Evolutionary conservation across 805 yeast genomes (phyloP), one percentile per base, ranked within the genome.

Genomic region (Myxozyma mucilagina): DNA sequence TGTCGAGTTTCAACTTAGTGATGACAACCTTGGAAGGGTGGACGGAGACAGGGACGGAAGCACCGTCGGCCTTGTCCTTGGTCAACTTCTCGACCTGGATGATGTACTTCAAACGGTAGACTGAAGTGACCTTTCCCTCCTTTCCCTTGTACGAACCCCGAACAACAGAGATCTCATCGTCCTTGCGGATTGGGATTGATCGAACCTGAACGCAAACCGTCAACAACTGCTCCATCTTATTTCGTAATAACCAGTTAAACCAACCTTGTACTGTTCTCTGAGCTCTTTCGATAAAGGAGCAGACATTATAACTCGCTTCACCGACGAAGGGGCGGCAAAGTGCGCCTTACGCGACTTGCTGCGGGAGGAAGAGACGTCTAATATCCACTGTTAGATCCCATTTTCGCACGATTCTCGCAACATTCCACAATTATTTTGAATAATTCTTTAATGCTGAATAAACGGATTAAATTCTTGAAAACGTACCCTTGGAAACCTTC

Each of bases 141-240:
- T 93, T 91, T 80, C 98, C 99, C 86, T 94, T 94, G 89, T 90
- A 89, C 77, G 98, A 89, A 78, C 99, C 99, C 84, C 99, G 93
- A 79, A 88, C 93, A 77, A 94, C 94, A 74, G 84, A 80, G 74
- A 94, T 96, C 81, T 89, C 90, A 80, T 94, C 99, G 74, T 92
- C 96, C 82, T 89, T 88, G 87, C 97, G 94, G 85, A 94, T 87
- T 80, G 99, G 99, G 71, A 94, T 83, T 73, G 97, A 83, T 79
- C 87, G 90, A 82, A 94, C 84, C 68, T 63, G 44, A 47, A 31
- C 34, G 24, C 31, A 32, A 38, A 18, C 18, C 3, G 32, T 51
- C 43, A 59, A 45, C 47, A 11, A 9, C 36, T 20, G 42, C 24
- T 44, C 20, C 48, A 18, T 24, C 32, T 41, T 18, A 35, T 36